Conservation (phyloP, 306 rosid genomes). For the Biancaea sappan region DNA sequence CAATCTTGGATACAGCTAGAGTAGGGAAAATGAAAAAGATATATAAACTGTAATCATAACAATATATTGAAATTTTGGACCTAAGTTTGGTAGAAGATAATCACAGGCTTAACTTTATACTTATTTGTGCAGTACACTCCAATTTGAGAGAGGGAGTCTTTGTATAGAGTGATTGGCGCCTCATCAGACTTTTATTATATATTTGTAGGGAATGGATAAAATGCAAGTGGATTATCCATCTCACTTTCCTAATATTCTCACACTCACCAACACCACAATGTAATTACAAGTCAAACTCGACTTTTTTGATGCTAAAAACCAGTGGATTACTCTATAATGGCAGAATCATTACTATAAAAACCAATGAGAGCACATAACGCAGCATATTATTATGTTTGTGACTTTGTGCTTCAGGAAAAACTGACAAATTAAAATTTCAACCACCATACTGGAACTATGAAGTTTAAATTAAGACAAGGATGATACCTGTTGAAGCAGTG, state of each 20-base stretch:
- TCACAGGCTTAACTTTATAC: not conserved
- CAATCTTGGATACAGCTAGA: not conserved
- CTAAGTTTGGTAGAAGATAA: not conserved
- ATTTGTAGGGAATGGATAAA: not conserved
- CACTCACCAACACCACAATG: not conserved
- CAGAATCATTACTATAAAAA: not conserved
- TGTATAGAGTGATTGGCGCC: not conserved
- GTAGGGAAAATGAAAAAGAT: not conserved
- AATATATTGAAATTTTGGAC: not conserved
- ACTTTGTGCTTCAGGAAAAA: not conserved
- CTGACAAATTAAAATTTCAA: not conserved
- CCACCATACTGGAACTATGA: not conserved
- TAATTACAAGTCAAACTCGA: no score
- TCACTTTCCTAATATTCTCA: not conserved
- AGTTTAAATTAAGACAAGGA: not conserved
- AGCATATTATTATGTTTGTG: not conserved
- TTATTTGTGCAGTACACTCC: not conserved
- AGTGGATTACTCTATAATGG: not conserved
- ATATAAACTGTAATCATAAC: not conserved
- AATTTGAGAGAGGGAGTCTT: not conserved
- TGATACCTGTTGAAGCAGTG: slow-evolving; percentile 87
- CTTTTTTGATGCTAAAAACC: no score
- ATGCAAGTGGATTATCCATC: not conserved
- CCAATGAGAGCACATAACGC: not conserved
- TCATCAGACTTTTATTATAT: not conserved